Evolutionary conservation across 2,329 filamentous ascomycete genomes (phyloP).

Genomic region (Zalaria sp.): DNA sequence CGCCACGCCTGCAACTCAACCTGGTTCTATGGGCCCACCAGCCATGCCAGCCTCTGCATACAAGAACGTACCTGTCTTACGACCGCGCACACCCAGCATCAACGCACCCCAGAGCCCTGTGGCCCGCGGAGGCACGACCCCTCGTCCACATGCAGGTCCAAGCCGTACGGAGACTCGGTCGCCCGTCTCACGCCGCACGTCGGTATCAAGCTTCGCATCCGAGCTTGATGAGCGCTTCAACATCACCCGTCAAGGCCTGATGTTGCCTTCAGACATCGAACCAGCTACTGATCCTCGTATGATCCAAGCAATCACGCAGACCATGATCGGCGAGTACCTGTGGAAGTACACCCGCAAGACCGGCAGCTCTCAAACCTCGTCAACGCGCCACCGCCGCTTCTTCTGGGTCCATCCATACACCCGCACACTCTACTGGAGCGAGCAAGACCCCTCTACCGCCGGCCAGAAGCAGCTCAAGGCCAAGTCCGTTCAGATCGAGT

Average conservation of each 20-base stretch:
- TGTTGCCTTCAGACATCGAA: conserved; percentile 47
- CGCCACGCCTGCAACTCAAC: conserved; percentile 15
- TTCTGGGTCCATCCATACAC: conserved; percentile 99
- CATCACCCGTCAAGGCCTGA: conserved; percentile 44
- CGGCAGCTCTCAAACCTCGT: conserved; percentile 67
- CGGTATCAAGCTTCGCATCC: conserved; percentile 87
- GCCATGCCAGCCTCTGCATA: conserved; percentile 64
- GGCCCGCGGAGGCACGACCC: conserved; percentile 40
- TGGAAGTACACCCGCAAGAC: conserved; percentile 98
- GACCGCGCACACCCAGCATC: conserved; percentile 21
- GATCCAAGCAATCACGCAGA: conserved; percentile 98
- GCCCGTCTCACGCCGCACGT: conserved; percentile 52
- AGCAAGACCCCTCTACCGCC: conserved; percentile 67
- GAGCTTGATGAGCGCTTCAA: conserved; percentile 89
- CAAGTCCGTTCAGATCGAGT: conserved; percentile 90
- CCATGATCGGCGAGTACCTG: conserved; percentile 97
- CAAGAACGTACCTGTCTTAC: conserved; percentile 20
- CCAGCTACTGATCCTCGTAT: conserved; percentile 77
- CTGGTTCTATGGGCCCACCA: conserved; percentile 67
- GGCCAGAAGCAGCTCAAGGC: conserved; percentile 63
- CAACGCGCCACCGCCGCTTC: conserved; percentile 82
- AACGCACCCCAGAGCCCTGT: conserved; percentile 1
- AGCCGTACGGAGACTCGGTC: conserved; percentile 33
- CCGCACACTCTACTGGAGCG: conserved; percentile 91
- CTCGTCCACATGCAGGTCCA: conserved; percentile 32